A percentile compares a stretch with the other conserved stretches of the same genome.
These are phyloP conservation scores for Phytophthora aleatoria DNA, from an alignment of 352 stramenopile genomes.

Conservation along the genomic window DNA sequence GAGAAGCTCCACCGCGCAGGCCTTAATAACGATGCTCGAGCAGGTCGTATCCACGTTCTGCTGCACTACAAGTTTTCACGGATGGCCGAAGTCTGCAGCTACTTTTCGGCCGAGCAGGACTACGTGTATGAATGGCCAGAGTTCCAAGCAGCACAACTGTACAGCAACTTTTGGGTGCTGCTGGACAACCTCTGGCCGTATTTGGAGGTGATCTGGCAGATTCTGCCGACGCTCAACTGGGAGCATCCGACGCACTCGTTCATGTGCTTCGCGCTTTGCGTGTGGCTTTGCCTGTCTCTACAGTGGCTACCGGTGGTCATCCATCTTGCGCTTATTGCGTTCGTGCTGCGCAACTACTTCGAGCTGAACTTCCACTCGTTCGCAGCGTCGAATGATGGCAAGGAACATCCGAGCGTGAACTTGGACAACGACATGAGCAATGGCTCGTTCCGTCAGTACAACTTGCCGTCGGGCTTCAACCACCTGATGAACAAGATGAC, in stretches of 20 bases:
- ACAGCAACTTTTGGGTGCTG: conserved; percentile 89
- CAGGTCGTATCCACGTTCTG: conserved; percentile 80
- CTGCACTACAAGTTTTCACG: conserved; percentile 89
- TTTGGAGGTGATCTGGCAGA: conserved; percentile 82
- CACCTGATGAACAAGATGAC: conserved; percentile 92
- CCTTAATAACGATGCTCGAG: conserved; percentile 84
- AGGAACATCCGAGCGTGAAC: conserved; percentile 41
- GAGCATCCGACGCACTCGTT: conserved; percentile 84
- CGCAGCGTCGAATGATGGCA: conserved; percentile 47
- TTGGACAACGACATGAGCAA: conserved; percentile 42
- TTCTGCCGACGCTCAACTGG: conserved; percentile 86
- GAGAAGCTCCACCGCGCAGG: conserved; percentile 81
- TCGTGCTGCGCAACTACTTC: conserved; percentile 86
- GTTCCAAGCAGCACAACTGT: conserved; percentile 81
- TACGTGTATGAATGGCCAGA: conserved; percentile 84
- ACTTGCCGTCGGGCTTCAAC: conserved; percentile 81
- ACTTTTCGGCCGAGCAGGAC: conserved; percentile 71
- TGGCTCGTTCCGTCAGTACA: conserved; percentile 78
- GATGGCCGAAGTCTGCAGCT: conserved; percentile 84
- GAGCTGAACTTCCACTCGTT: conserved; percentile 87
- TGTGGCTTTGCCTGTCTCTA: conserved; percentile 85
- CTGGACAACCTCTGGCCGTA: conserved; percentile 87
- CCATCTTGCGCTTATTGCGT: conserved; percentile 80
- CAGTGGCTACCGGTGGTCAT: conserved; percentile 83
- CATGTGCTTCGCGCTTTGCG: conserved; percentile 84